phyloP scores from a whole-genome alignment of 208 protist genomes.

The Phytomonas francai region DNA sequence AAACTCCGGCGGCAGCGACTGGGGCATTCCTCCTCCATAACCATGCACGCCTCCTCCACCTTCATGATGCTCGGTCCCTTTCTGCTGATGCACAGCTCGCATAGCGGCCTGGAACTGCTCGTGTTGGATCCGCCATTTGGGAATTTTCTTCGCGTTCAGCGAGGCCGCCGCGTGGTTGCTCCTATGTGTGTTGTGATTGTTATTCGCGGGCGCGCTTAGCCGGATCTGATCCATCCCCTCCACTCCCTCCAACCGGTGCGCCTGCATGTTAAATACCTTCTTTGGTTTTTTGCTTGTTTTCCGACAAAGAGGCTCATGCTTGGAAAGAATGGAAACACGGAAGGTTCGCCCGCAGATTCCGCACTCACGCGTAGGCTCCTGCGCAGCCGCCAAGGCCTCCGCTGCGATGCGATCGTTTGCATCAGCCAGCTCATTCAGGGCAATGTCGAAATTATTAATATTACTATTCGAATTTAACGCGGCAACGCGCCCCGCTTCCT shows the following conservation, averaged over 20 bases:
- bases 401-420: slow-evolving; percentile 25
- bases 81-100: slow-evolving; percentile 48
- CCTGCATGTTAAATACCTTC: slow-evolving; percentile 65
- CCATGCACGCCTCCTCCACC: slow-evolving; percentile 6
- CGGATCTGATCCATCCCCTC: slow-evolving; percentile 58
- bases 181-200: slow-evolving; percentile 6
- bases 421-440: neutral
- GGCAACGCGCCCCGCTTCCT: slow-evolving; percentile 18
- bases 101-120: slow-evolving; percentile 88
- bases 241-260: slow-evolving; percentile 57
- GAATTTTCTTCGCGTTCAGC: slow-evolving; percentile 32
- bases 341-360: slow-evolving; percentile 62
- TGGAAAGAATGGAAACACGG: slow-evolving; percentile 42
- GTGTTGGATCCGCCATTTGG: slow-evolving; percentile 90
- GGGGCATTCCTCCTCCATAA: slow-evolving; percentile 18
- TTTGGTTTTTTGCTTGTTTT: slow-evolving; percentile 49
- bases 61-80: slow-evolving; percentile 10
- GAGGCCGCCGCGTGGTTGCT: slow-evolving; percentile 12
- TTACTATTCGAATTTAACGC: slow-evolving; percentile 2
- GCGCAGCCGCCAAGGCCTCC: slow-evolving; percentile 25
- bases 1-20: slow-evolving; percentile 35
- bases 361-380: slow-evolving; percentile 55
- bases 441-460: neutral
- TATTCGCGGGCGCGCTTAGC: neutral
- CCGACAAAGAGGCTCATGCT: slow-evolving; percentile 57